phyloP scores from a whole-genome alignment of 805 yeast species.

The Saturnispora quitensis region DNA sequence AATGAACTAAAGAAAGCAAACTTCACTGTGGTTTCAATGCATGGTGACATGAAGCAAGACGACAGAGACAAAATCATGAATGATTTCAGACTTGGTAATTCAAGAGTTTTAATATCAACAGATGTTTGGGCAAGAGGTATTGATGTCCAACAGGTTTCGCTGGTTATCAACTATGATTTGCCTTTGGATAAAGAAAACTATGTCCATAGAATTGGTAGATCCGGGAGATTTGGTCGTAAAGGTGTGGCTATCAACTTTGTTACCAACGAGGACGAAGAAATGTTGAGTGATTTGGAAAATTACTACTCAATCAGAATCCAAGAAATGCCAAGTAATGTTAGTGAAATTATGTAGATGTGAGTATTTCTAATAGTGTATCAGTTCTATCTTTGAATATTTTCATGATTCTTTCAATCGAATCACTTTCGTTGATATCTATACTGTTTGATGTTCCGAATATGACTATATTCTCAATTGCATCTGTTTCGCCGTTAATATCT shows the following conservation, averaged over 20 bases:
- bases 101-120: constrained; percentile 90
- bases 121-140: constrained; percentile 98
- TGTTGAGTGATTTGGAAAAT: constrained; percentile 65
- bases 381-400: constrained; percentile 6
- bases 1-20: constrained; percentile 68
- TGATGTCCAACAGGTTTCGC: constrained; percentile 95
- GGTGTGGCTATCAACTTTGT: constrained; percentile 96
- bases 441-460: constrained; percentile 2
- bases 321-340: constrained; percentile 71
- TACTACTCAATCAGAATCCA: constrained; percentile 67
- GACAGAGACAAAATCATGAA: constrained; percentile 93
- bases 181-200: constrained; percentile 92
- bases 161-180: constrained; percentile 91
- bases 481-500: constrained; percentile 5
- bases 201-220: constrained; percentile 95
- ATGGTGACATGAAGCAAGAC: constrained; percentile 92
- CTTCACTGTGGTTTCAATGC: constrained; percentile 93
- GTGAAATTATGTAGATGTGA: constrained; percentile 16
- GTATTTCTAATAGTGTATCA: not conserved
- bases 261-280: constrained; percentile 66
- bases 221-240: constrained; percentile 97
- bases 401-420: not conserved
- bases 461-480: constrained; percentile 1
- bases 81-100: constrained; percentile 89
- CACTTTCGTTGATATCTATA: not conserved